A percentile compares a stretch with the other conserved stretches of the same genome.
Evolutionary conservation across 2,329 filamentous ascomycete genomes (phyloP).

Genomic region (Eurotiales sp.): DNA sequence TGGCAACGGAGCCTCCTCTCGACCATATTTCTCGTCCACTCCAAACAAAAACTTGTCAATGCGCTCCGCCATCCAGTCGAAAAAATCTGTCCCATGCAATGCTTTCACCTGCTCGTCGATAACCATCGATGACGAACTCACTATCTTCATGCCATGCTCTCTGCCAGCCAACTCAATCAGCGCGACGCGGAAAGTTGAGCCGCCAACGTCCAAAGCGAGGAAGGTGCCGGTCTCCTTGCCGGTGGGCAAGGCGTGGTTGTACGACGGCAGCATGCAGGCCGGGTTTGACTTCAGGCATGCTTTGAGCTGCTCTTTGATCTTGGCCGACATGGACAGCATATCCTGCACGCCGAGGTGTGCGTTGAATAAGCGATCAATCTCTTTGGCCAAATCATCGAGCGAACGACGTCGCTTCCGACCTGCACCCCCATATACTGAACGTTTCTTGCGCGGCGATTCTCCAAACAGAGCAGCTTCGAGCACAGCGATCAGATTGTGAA

Average conservation of each 20-base stretch:
- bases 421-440: conserved; percentile 30
- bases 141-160: conserved; percentile 50
- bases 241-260: conserved; percentile 58
- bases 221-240: conserved; percentile 59
- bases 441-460: conserved; percentile 26
- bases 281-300: conserved; percentile 54
- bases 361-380: conserved; percentile 36
- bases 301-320: conserved; percentile 50
- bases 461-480: conserved; percentile 39
- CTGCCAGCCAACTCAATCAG: conserved; percentile 55
- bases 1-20: conserved; percentile 40
- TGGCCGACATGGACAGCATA: conserved; percentile 43
- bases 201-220: conserved; percentile 61
- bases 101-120: conserved; percentile 56
- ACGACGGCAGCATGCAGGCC: conserved; percentile 63
- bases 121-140: conserved; percentile 51
- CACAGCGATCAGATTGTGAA: conserved; percentile 36
- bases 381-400: conserved; percentile 37
- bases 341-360: conserved; percentile 31
- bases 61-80: conserved; percentile 63
- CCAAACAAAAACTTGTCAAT: conserved; percentile 53
- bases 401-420: conserved; percentile 34
- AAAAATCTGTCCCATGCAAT: conserved; percentile 56
- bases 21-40: conserved; percentile 38
- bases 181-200: conserved; percentile 63